A percentile compares a stretch with the other conserved stretches of the same genome.
Evolutionary conservation across 2,329 filamentous ascomycete species (phyloP).

Genomic region (Chaetomiaceae sp.): DNA sequence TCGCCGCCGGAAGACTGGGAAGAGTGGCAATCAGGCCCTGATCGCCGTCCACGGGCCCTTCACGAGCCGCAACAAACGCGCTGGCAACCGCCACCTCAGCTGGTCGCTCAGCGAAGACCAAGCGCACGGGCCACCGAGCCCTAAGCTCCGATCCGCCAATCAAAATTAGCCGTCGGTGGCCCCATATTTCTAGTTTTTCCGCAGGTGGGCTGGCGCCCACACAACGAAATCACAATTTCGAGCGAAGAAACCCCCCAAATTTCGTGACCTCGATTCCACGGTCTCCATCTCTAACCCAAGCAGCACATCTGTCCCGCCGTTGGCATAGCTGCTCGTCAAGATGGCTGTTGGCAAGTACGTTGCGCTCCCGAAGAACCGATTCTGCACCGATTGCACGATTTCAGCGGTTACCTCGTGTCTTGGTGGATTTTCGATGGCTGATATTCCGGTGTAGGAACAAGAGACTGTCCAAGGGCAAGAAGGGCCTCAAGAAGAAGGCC

Average conservation of each 20-base stretch:
- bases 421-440: conserved; percentile 22
- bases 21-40: too few relatives aligned
- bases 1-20: too few relatives aligned
- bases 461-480: conserved; percentile 99
- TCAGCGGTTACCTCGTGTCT: not conserved
- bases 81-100: too few relatives aligned
- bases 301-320: conserved; percentile 37
- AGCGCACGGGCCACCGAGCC: conserved; percentile 25
- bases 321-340: conserved; percentile 49
- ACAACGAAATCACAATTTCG: conserved; percentile 32
- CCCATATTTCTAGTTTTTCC: conserved; percentile 31
- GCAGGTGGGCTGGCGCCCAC: conserved; percentile 27
- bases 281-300: conserved; percentile 39
- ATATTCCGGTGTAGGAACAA: conserved; percentile 69
- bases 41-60: not conserved
- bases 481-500: conserved; percentile 99
- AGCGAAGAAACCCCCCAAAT: conserved; percentile 29
- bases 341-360: conserved; percentile 60
- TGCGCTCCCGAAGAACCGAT: conserved; percentile 20
- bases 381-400: conserved; percentile 11
- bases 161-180: conserved; percentile 1
- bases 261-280: conserved; percentile 32
- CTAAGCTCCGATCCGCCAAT: conserved; percentile 28
- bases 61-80: too few relatives aligned
- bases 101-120: too few relatives aligned